These are phyloP conservation scores for Sporothrix humicola DNA, from an alignment of 2,329 filamentous ascomycete genomes.

Conservation along the genomic window DNA sequence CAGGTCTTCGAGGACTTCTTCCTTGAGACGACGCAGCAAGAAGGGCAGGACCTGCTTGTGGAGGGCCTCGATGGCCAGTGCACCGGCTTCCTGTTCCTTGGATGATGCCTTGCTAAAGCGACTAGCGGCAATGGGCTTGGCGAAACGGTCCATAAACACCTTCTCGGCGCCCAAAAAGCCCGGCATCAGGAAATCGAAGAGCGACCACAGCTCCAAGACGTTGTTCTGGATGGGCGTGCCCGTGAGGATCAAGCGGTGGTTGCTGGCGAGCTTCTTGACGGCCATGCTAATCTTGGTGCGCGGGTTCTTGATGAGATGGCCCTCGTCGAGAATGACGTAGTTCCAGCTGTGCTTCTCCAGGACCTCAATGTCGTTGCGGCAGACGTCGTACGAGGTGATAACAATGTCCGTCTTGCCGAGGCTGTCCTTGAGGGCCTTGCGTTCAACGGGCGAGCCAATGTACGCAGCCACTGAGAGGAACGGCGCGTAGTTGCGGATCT, in stretches of 20 bases:
- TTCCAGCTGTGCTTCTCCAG: constrained; percentile 86
- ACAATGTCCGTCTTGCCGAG: constrained; percentile 86
- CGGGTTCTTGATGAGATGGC: constrained; percentile 98
- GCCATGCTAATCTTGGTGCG: constrained; percentile 94
- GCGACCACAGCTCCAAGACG: constrained; percentile 92
- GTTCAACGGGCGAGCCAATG: constrained; percentile 84
- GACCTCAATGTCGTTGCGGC: constrained; percentile 90
- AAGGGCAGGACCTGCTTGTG: constrained; percentile 98
- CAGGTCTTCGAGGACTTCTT: constrained; percentile 94
- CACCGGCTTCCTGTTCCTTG: constrained; percentile 96
- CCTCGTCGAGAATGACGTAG: constrained; percentile 95
- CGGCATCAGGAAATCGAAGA: constrained; percentile 99
- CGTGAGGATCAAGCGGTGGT: constrained; percentile 93
- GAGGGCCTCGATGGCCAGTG: constrained; percentile 93
- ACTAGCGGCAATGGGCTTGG: constrained; percentile 92
- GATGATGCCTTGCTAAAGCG: constrained; percentile 97
- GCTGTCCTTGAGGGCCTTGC: constrained; percentile 70
- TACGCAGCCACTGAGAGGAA: constrained; percentile 91
- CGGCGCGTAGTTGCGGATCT: constrained; percentile 92
- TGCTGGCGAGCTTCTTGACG: constrained; percentile 86
- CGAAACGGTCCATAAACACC: constrained; percentile 94
- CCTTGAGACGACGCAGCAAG: constrained; percentile 92
- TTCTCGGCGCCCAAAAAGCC: constrained; percentile 94
- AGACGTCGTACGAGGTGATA: constrained; percentile 97
- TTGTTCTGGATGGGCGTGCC: constrained; percentile 99